Evolutionary conservation across 2,329 filamentous ascomycete species (phyloP), one percentile per base, ranked within the genome.

Genomic region (Pseudocercospora musae): DNA sequence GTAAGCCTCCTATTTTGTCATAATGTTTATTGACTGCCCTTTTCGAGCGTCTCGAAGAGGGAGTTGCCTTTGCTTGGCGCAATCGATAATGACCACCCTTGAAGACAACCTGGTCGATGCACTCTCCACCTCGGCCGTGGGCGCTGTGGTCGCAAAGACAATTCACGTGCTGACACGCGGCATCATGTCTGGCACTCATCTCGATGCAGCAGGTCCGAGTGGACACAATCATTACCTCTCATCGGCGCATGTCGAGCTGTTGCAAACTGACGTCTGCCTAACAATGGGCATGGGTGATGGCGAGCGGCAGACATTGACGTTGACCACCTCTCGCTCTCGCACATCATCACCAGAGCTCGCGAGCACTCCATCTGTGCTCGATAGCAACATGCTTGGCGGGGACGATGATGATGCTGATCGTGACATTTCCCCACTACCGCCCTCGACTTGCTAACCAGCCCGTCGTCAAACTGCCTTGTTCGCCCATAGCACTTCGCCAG

Each of bases 401-500:
- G 37, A 40, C 37, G 37, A 18, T n/a, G 37, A 18, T n/a, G 13
- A 49, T 2, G 4, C 13, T 11, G 1, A 25, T 5, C 20, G 20
- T 4, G 23, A 33, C 1, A 55, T 15, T n/a, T 55, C 52, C 18
- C 3, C 25, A 18, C 71, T 66, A 71, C 58, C 65, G 57, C 13
- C 59, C 67, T 62, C 68, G 62, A 55, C 70, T 70, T 3, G 68
- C 69, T 52, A 77, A 79, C 82, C 89, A 94, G 9, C 93, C 93
- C 6, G 95, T 99, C 49, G 89, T 92, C 73, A 99, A 80, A 70
- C 87, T 93, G 0, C 95, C 95, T 70, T 86, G 85, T 77, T 94
- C 95, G 0, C 95, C 95, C 89, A 97, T 93, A 65, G 90, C 86
- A 40, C 90, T 89, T 66, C 91, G 84, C 95, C 95, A 99, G 59